phyloP scores from a whole-genome alignment of 257 asterid species.

The Perilla frutescens region DNA sequence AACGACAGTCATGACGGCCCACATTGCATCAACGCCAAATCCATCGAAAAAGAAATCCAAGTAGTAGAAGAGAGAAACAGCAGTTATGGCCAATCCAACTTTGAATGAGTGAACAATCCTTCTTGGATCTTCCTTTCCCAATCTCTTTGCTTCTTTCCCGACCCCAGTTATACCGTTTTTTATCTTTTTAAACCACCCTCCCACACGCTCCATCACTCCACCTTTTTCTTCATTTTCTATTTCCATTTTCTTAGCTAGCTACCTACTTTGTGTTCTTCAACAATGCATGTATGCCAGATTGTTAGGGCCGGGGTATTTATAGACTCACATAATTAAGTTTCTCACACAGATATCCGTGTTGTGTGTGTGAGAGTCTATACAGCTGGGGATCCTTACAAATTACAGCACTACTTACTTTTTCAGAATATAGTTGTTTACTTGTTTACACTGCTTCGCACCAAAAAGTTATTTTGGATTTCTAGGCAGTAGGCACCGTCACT shows the following conservation, averaged over 20 bases:
- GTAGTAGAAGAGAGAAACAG: conserved; percentile 46
- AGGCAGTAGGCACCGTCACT: too few species aligned
- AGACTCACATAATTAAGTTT: too few species aligned
- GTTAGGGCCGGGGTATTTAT: too few species aligned
- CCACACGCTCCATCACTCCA: neutral
- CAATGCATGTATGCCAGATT: too few species aligned
- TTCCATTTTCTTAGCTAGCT: conserved; percentile 35
- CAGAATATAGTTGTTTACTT: too few species aligned
- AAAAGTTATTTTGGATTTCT: too few species aligned
- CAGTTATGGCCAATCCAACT: conserved; percentile 45
- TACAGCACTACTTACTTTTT: too few species aligned
- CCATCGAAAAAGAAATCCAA: conserved; percentile 47
- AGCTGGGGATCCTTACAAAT: too few species aligned
- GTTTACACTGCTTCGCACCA: too few species aligned
- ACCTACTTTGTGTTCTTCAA: too few species aligned
- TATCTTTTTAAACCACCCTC: conserved; percentile 22
- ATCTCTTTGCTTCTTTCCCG: conserved; percentile 25
- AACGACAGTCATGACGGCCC: conserved; percentile 60
- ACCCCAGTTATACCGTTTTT: neutral
- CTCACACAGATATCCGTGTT: too few species aligned
- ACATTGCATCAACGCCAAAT: conserved; percentile 52
- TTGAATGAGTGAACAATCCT: conserved; percentile 45
- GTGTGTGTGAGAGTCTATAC: too few species aligned
- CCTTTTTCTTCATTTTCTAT: conserved; percentile 32
- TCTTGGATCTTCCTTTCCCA: conserved; percentile 43